Base-by-base conservation (phyloP, 2,329 filamentous ascomycete genomes). In the Aspergillus proliferans region DNA sequence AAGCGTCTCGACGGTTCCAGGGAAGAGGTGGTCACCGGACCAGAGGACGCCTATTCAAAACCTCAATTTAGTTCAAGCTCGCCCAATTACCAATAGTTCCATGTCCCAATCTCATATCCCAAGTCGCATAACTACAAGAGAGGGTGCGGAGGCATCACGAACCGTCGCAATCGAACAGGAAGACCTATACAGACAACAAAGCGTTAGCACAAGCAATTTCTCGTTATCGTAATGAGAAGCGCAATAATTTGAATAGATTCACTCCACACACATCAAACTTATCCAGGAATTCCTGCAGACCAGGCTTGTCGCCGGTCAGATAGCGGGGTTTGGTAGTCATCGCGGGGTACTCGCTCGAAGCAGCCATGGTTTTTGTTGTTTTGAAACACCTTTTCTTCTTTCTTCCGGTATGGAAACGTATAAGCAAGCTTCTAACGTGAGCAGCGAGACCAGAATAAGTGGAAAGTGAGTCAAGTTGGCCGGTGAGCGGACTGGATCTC, bases 121-220 rank as follows among this genome's bases (percentile, higher is more conserved):
- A 30, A 12, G 5, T 30, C 10, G 10, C 5, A 22, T 12, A 30
- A 10, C 4, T 4, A 12, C 10, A 12, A 30, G 26, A 10, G 26
- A 47, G 14, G 18, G 43, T 9, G 33, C 22, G 15, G 22, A 43
- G 39, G 41, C 21, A 15, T 34, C 28, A 65, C 76, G 62, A 76
- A 95, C 92, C 93, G 82, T 98, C 93, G 73, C 93, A 98, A 68
- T 98, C 93, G 63, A 98, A 88, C 10, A 98, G 77, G 65, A 98
- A 97, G 33, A 88, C 84, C 89, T 95, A 58, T 50, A 51, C 8
- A 30, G 15, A 39, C 24, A 38, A 43, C 40, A 39, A 30, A 33
- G 18, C 6, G 10, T 18, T 9, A 24, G 7, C 4, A 38, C 4
- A 21, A 2, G 21, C 21, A 21, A 21, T 21, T 21, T 21, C 21